Conservation (phyloP, 805 yeast genomes). For the Saturnispora bothae region DNA sequence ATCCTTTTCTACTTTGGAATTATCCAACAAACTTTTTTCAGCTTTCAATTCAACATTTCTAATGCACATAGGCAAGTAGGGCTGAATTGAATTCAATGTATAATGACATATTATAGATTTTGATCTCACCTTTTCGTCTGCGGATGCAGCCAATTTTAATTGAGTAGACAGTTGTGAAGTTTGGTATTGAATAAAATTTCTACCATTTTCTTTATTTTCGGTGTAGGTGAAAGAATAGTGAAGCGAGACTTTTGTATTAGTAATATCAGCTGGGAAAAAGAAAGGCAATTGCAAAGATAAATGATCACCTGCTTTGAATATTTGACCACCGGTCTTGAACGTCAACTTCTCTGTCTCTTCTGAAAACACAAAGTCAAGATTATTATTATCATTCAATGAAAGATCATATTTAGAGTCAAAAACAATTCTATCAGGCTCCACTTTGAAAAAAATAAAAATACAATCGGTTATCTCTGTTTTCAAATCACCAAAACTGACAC, state of each 20-base stretch:
- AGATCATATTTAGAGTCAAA: slow-evolving; percentile 13
- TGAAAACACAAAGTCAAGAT: slow-evolving; percentile 12
- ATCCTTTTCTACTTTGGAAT: slow-evolving; percentile 26
- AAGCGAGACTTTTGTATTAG: slow-evolving; percentile 21
- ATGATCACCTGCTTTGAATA: slow-evolving; percentile 8
- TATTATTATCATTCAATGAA: neutral
- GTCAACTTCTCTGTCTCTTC: slow-evolving; percentile 12
- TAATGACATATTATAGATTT: slow-evolving; percentile 40
- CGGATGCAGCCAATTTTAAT: slow-evolving; percentile 60
- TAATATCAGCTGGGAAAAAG: slow-evolving; percentile 27
- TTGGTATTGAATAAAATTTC: slow-evolving; percentile 13
- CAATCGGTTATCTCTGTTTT: slow-evolving; percentile 12
- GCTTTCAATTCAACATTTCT: slow-evolving; percentile 28
- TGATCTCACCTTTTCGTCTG: slow-evolving; percentile 64
- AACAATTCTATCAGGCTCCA: slow-evolving; percentile 22
- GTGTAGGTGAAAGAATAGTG: slow-evolving; percentile 15
- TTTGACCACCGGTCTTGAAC: slow-evolving; percentile 11
- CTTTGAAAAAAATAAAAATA: slow-evolving; percentile 17
- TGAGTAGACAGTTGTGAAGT: slow-evolving; percentile 36
- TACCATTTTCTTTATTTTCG: neutral
- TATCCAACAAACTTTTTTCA: slow-evolving; percentile 14
- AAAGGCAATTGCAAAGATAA: slow-evolving; percentile 21
- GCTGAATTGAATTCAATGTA: slow-evolving; percentile 49
- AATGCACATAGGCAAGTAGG: slow-evolving; percentile 44
- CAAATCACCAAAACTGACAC: slow-evolving; percentile 15